Base-by-base conservation (phyloP, 2,329 filamentous ascomycete genomes). In the Sporothrix schenckii region DNA sequence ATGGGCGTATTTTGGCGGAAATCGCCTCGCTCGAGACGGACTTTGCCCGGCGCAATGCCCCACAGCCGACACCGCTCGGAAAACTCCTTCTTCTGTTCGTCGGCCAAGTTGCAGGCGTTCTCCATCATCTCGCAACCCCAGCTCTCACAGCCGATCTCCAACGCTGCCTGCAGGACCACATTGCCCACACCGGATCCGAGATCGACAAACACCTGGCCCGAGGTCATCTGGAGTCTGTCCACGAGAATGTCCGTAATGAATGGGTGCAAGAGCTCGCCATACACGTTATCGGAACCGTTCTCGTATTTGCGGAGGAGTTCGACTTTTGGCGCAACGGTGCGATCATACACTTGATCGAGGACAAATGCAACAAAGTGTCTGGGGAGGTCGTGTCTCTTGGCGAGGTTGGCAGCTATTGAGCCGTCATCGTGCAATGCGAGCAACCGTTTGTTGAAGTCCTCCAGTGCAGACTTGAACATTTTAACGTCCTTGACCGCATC, bases 111-210 rank as follows among this genome's bases (percentile, higher is more conserved):
- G 81, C 91, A 94, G 1, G 94, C 92, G 72, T 95, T 96, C 70
- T 91, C 86, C 93, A 97, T 97, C 85, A 96, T 92, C 80, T 99
- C 95, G 76, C 94, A 97, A 39, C 95, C 95, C 90, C 93, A 97
- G 79, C 91, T 94, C 78, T 97, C 93, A 79, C 93, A 97, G 21
- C 95, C 95, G 68, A 94, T 89, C 79, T 99, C 92, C 24, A 99
- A 86, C 0, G 95, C 95, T 2, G 94, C 93, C 79, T 99, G 95
- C 66, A 99, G 83, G 34, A 95, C 93, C 2, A 98, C 94, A 77
- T 98, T 99, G 63, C 94, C 95, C 19, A 98, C 95, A 41, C 95
- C 95, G 1, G 94, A 98, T 65, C 95, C 95, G 16, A 99, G 86
- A 77, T 99, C 95, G 72, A 99, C 90, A 78, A 99, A 98, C 50